phyloP scores from a whole-genome alignment of 2,329 filamentous ascomycete genomes.

The Fusarium goolgardi region DNA sequence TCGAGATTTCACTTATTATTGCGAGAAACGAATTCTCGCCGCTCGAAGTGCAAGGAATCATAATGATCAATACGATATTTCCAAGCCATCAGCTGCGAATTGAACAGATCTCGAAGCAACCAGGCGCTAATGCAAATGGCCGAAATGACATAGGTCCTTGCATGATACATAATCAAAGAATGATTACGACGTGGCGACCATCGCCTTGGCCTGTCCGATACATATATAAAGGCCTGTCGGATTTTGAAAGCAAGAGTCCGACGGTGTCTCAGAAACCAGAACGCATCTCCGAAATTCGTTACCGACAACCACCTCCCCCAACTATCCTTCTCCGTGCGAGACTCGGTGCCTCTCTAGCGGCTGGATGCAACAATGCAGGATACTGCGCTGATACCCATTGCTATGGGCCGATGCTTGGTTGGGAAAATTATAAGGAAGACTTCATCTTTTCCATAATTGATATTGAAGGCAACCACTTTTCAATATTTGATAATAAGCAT shows the following conservation, averaged over 20 bases:
- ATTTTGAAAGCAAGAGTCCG: not conserved
- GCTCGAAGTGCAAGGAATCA: not conserved
- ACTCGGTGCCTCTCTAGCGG: not conserved
- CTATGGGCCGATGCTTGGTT: not conserved
- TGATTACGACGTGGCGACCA: not conserved
- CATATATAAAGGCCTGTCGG: not conserved
- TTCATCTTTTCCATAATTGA: not conserved
- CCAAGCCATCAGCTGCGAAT: not conserved
- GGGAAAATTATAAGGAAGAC: not conserved
- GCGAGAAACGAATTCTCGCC: not conserved
- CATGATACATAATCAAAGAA: constrained; percentile 4
- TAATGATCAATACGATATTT: not conserved
- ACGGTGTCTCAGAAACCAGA: not conserved
- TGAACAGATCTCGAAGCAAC: not conserved
- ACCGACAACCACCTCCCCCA: not conserved
- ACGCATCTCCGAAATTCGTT: not conserved
- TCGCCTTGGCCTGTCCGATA: constrained; percentile 2
- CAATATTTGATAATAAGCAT: not conserved
- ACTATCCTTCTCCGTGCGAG: not conserved
- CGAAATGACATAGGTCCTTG: not conserved
- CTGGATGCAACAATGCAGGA: not conserved
- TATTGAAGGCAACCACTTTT: not conserved
- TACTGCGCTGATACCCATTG: not conserved
- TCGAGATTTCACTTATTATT: not conserved
- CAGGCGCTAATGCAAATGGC: too few relatives aligned